Conservation (phyloP, 306 rosid species). For the Crataegus laevigata region DNA sequence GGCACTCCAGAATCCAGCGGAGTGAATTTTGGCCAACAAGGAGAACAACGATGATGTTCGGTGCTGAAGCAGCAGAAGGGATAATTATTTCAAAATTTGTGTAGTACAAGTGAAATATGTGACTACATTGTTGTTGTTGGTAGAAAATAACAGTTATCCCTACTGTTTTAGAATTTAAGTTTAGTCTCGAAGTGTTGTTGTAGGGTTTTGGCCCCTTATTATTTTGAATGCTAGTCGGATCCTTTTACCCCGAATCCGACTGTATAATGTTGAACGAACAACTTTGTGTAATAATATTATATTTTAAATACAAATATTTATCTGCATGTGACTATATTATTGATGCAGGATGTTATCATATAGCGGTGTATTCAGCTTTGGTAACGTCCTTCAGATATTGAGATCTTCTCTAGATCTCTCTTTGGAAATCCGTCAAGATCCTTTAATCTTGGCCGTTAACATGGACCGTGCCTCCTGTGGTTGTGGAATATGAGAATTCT, state of each 20-base stretch:
- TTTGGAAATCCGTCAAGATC: too few species aligned
- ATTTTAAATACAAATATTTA: too few species aligned
- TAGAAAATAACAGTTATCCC: not conserved
- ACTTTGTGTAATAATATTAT: constrained; percentile 8
- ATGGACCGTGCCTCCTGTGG: too few species aligned
- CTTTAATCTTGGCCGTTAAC: too few species aligned
- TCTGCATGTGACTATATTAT: too few species aligned
- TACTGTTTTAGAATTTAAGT: not conserved
- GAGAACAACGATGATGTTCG: constrained; percentile 12
- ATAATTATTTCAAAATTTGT: constrained; percentile 15
- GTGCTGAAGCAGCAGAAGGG: constrained; percentile 13
- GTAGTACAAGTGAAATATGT: constrained; percentile 26
- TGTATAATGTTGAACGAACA: not conserved
- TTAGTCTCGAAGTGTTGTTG: not conserved
- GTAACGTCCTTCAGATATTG: too few species aligned
- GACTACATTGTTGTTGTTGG: constrained; percentile 7
- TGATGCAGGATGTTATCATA: too few species aligned
- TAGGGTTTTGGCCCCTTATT: constrained; percentile 16
- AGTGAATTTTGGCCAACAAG: constrained; percentile 34
- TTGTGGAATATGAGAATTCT: too few species aligned
- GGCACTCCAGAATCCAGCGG: constrained; percentile 25
- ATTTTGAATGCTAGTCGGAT: not conserved
- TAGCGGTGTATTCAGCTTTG: too few species aligned
- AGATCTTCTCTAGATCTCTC: too few species aligned
- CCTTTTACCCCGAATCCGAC: not conserved